phyloP scores from a whole-genome alignment of 2,329 filamentous ascomycete genomes.

The Cladosporium sp. region DNA sequence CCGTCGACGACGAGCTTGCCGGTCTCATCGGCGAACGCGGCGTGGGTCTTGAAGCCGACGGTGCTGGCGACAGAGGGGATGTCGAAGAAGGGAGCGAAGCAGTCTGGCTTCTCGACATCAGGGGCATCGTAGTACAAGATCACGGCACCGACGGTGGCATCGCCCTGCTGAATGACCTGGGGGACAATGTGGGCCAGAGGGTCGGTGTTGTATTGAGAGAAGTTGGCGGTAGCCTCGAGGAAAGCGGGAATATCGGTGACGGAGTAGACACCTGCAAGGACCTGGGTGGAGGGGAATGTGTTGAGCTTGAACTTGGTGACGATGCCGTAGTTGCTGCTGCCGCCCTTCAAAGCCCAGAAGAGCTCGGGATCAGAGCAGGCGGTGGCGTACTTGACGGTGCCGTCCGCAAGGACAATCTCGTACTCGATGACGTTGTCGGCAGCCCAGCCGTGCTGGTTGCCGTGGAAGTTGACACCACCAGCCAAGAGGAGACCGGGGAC shows the following conservation, averaged over 20 bases:
- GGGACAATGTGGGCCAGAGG: conserved; percentile 16
- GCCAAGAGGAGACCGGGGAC: conserved; percentile 26
- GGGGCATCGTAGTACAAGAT: conserved; percentile 16
- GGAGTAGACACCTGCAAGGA: conserved; percentile 17
- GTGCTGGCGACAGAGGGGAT: conserved; percentile 8
- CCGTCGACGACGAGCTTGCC: conserved; percentile 10
- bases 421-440: conserved; percentile 40
- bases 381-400: conserved; percentile 42
- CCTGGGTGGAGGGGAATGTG: conserved; percentile 14
- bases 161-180: conserved; percentile 15
- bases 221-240: conserved; percentile 16
- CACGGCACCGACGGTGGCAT: conserved; percentile 6
- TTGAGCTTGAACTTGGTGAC: conserved; percentile 35
- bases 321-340: conserved; percentile 48
- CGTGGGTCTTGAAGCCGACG: conserved; percentile 12
- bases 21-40: conserved; percentile 16
- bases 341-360: conserved; percentile 50
- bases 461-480: conserved; percentile 54
- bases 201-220: conserved; percentile 18
- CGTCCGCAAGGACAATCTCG: conserved; percentile 47
- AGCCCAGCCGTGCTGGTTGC: conserved; percentile 50
- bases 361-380: conserved; percentile 47
- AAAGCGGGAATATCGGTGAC: conserved; percentile 17
- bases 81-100: conserved; percentile 18
- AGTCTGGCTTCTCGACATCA: conserved; percentile 9